These are phyloP conservation scores for Boletus rubropictus DNA, from an alignment of 768 basidiomycete species.

Conservation along the genomic window DNA sequence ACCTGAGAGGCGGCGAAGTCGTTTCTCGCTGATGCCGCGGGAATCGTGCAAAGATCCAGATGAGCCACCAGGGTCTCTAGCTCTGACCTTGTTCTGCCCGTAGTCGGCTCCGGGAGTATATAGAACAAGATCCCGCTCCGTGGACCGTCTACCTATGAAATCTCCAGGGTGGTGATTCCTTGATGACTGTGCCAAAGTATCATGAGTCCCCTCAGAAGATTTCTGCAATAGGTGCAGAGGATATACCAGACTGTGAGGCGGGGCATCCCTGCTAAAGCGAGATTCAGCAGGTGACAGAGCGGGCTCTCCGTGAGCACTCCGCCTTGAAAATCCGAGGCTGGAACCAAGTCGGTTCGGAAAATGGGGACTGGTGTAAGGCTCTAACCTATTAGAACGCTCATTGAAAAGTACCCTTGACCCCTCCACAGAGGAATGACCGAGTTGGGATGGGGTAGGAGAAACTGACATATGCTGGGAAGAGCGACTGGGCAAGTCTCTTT, in stretches of 20 bases:
- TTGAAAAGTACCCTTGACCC: slow-evolving; percentile 85
- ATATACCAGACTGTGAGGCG: slow-evolving; percentile 35
- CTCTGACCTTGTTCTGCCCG: slow-evolving; percentile 15
- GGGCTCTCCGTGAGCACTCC: slow-evolving; percentile 41
- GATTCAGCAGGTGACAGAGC: slow-evolving; percentile 37
- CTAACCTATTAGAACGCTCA: slow-evolving; percentile 84
- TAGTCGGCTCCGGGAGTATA: slow-evolving; percentile 11
- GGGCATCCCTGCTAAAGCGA: slow-evolving; percentile 42
- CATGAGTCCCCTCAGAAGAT: slow-evolving; percentile 24
- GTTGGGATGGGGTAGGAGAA: slow-evolving; percentile 34
- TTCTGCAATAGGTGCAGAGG: slow-evolving; percentile 61
- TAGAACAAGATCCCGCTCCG: slow-evolving; percentile 15
- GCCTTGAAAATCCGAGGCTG: slow-evolving; percentile 33
- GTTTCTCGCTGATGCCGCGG: slow-evolving; percentile 17
- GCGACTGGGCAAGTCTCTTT: slow-evolving; percentile 36
- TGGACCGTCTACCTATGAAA: slow-evolving; percentile 12
- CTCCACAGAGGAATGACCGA: slow-evolving; percentile 47
- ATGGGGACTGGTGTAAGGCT: slow-evolving; percentile 65
- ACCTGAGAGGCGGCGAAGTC: slow-evolving; percentile 20
- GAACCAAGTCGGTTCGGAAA: slow-evolving; percentile 38
- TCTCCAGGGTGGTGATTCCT: slow-evolving; percentile 18
- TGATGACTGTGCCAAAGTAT: slow-evolving; percentile 13
- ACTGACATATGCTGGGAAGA: slow-evolving; percentile 29
- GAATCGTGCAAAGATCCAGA: slow-evolving; percentile 14
- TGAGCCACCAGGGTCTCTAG: slow-evolving; percentile 13